Evolutionary conservation across 306 rosid species (phyloP).

Genomic region (Mucuna pruriens): DNA sequence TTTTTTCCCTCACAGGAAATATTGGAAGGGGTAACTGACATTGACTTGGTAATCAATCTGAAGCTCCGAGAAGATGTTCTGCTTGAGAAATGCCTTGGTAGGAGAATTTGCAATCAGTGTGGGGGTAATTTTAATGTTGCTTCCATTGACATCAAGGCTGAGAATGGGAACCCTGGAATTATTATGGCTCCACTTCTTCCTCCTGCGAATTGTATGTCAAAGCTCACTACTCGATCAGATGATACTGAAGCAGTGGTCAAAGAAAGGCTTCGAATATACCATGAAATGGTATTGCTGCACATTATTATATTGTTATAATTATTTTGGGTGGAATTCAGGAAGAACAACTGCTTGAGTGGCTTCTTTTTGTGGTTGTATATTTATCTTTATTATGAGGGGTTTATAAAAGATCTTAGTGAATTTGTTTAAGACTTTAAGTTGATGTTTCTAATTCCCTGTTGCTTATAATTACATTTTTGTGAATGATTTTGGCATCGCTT

Average conservation of each 20-base stretch:
- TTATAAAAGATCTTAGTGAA: slow-evolving; percentile 19
- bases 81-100: slow-evolving; percentile 92
- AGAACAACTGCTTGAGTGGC: neutral
- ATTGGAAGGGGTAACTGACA: slow-evolving; percentile 83
- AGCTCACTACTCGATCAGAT: slow-evolving; percentile 83
- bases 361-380: slow-evolving; percentile 28
- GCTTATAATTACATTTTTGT: slow-evolving; percentile 2
- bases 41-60: slow-evolving; percentile 90
- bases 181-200: slow-evolving; percentile 97
- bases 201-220: slow-evolving; percentile 80
- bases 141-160: slow-evolving; percentile 71
- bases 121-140: slow-evolving; percentile 87
- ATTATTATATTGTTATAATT: slow-evolving; percentile 2
- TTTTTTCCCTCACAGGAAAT: slow-evolving; percentile 65
- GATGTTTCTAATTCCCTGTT: slow-evolving; percentile 11
- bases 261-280: slow-evolving; percentile 82
- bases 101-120: slow-evolving; percentile 87
- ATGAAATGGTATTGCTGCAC: slow-evolving; percentile 66
- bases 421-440: slow-evolving; percentile 8
- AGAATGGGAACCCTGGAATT: slow-evolving; percentile 73
- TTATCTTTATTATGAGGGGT: neutral
- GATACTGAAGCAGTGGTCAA: slow-evolving; percentile 80
- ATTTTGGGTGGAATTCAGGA: neutral
- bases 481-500: neutral
- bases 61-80: slow-evolving; percentile 87